phyloP scores from a whole-genome alignment of 1,139 yeast species.

The Yarrowia galli region DNA sequence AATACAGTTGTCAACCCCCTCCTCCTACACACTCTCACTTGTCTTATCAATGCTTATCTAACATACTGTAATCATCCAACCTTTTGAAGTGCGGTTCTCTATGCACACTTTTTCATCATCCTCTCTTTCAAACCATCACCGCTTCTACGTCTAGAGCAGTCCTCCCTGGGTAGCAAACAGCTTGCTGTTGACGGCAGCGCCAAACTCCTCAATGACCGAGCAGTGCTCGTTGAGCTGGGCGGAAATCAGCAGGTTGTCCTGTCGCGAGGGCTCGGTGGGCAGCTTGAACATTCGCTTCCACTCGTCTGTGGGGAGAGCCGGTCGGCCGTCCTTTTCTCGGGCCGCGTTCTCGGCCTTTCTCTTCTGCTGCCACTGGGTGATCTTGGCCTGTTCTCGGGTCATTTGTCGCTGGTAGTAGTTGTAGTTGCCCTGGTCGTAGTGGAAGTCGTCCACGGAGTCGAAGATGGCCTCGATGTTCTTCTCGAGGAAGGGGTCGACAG shows the following conservation, averaged over 20 bases:
- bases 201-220: constrained; percentile 68
- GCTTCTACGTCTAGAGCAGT: background rate
- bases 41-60: constrained; percentile 35
- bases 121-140: no score
- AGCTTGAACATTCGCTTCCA: constrained; percentile 73
- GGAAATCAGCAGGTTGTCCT: constrained; percentile 73
- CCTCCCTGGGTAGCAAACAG: constrained; percentile 55
- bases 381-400: constrained; percentile 73
- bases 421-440: constrained; percentile 82
- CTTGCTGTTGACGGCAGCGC: constrained; percentile 66
- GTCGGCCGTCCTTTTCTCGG: constrained; percentile 63
- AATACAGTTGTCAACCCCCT: no score
- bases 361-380: constrained; percentile 77
- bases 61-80: constrained; percentile 21
- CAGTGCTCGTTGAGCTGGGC: constrained; percentile 76
- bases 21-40: background rate
- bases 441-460: constrained; percentile 78
- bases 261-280: constrained; percentile 78
- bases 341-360: constrained; percentile 72
- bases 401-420: constrained; percentile 79
- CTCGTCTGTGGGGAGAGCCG: constrained; percentile 61
- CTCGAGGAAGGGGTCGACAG: constrained; percentile 54
- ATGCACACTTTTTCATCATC: background rate
- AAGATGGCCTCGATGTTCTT: constrained; percentile 69
- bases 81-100: constrained; percentile 8